Evolutionary conservation across 257 asterid genomes (phyloP).

Genomic region (Nicotiana undulata): DNA sequence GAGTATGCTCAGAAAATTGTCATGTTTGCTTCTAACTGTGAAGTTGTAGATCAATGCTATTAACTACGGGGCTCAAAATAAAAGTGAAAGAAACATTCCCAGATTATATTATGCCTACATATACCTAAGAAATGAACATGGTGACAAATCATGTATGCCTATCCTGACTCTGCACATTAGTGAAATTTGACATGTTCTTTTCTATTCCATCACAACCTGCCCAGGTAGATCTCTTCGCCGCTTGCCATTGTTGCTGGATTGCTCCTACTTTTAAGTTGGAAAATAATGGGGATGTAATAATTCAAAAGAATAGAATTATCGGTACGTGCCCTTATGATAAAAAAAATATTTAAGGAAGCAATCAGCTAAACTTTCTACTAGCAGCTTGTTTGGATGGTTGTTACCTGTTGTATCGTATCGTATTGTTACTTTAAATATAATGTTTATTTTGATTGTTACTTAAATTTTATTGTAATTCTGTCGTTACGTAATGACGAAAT

Average conservation of each 20-base stretch:
- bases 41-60: not conserved
- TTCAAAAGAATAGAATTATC: too few species aligned
- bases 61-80: not conserved
- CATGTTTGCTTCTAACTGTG: not conserved
- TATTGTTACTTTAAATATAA: too few species aligned
- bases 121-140: not conserved
- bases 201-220: not conserved
- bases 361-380: too few species aligned
- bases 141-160: not conserved
- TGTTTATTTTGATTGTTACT: too few species aligned
- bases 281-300: too few species aligned
- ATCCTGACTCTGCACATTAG: not conserved
- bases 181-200: not conserved
- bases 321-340: not conserved
- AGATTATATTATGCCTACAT: not conserved
- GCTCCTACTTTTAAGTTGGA: not conserved
- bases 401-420: too few species aligned
- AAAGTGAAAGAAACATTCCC: not conserved
- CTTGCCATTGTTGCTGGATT: not conserved
- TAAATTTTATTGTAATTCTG: too few species aligned
- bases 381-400: too few species aligned
- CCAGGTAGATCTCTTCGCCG: not conserved
- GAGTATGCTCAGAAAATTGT: not conserved
- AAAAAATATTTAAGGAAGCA: too few species aligned
- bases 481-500: too few species aligned